These are phyloP conservation scores for Tulasnella calospora DNA, from an alignment of 768 basidiomycete species.

Conservation along the genomic window DNA sequence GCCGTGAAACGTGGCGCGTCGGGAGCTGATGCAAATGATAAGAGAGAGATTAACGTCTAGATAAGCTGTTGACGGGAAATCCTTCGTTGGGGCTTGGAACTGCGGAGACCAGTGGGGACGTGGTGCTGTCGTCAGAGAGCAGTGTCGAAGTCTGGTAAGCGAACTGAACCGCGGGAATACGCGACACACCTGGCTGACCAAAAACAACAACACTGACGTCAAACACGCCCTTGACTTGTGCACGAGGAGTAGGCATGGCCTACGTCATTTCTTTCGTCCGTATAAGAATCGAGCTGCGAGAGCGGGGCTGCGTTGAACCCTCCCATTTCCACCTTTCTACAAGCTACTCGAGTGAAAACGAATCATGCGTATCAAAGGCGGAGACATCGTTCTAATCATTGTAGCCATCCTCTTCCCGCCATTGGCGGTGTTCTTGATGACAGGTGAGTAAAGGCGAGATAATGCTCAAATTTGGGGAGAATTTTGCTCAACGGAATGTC, in stretches of 20 bases:
- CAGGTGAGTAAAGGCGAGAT: conserved; percentile 31
- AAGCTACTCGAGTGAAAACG: not conserved
- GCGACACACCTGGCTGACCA: not conserved
- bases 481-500: conserved; percentile 26
- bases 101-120: not conserved
- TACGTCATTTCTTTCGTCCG: not conserved
- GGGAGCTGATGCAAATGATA: not conserved
- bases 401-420: conserved; percentile 48
- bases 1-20: not conserved
- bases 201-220: conserved; percentile 1
- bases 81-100: not conserved
- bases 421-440: conserved; percentile 57
- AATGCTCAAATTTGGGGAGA: not conserved
- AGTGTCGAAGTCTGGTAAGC: not conserved
- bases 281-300: not conserved
- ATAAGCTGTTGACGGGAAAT: not conserved
- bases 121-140: not conserved
- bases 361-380: conserved; percentile 41
- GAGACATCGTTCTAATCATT: conserved; percentile 74
- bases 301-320: not conserved
- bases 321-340: not conserved
- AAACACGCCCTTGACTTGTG: not conserved
- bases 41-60: not conserved
- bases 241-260: not conserved
- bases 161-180: conserved; percentile 4